A percentile compares a stretch with the other conserved stretches of the same genome.
phyloP scores from a whole-genome alignment of 1,284 basidiomycete genomes.

The Sanguinoderma infundibulare region DNA sequence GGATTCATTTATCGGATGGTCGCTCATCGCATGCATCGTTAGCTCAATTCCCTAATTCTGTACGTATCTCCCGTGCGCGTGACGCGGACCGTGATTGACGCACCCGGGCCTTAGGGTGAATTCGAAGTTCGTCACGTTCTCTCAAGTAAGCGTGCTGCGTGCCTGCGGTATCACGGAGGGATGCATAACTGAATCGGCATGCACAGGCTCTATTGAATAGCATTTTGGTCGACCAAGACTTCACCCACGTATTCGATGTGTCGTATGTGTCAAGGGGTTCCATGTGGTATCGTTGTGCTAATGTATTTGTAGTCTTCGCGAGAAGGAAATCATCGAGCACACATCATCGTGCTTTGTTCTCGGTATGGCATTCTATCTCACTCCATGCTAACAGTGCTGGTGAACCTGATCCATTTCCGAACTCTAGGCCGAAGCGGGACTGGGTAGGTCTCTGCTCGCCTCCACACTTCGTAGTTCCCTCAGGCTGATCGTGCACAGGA shows the following conservation, averaged over 20 bases:
- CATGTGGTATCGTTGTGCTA: neutral
- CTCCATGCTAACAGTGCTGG: neutral
- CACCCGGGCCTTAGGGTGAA: too few relatives aligned
- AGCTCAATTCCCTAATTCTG: conserved; percentile 57
- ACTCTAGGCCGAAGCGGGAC: conserved; percentile 60
- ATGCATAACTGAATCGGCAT: conserved; percentile 51
- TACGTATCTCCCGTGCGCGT: too few relatives aligned
- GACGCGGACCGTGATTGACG: too few relatives aligned
- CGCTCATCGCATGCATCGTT: too few relatives aligned
- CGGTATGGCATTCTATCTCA: conserved; percentile 38
- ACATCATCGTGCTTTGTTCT: conserved; percentile 66
- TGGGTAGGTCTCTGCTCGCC: conserved; percentile 51
- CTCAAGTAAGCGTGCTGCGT: conserved; percentile 47
- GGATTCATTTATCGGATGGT: neutral
- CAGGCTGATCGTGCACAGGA: conserved; percentile 43
- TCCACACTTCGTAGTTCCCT: neutral
- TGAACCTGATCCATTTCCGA: too few relatives aligned
- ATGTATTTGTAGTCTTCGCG: conserved; percentile 51
- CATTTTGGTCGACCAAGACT: conserved; percentile 50
- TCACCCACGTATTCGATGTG: conserved; percentile 57
- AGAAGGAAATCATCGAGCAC: conserved; percentile 67
- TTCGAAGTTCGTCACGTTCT: conserved; percentile 68
- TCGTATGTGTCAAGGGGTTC: conserved; percentile 46
- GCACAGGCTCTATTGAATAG: conserved; percentile 34
- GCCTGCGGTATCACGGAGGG: conserved; percentile 33